Evolutionary conservation across 805 yeast genomes (phyloP), one percentile per base, ranked within the genome.

Genomic region (Yarrowia yakushimensis): DNA sequence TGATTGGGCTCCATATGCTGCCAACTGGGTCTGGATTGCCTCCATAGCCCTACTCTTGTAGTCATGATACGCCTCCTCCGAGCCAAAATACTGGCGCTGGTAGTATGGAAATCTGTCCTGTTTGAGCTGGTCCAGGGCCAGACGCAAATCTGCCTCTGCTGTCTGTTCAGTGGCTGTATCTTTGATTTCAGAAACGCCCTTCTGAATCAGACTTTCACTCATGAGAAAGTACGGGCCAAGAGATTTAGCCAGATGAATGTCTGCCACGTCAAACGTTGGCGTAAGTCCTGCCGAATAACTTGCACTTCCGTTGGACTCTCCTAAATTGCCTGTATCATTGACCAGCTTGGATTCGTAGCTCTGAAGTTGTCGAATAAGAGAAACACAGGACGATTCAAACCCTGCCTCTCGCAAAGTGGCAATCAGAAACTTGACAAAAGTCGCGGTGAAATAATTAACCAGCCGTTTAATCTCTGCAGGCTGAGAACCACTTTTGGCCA

Each of bases 231-330:
- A 61, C 2, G 73, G 71, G 37, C 77, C 78, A 10, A 88, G 68
- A 23, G 81, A 72, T n/a, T 67, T 69, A 0, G 84, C 79, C 64
- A 79, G 77, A 18, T 83, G 81, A 73, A 87, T 82, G 65, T 86
- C 89, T 0, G 77, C 66, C 1, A 85, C 62, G 36, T 79, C 76
- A 68, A 80, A 87, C 0, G 85, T 76, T 1, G 89, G 88, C 33
- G 39, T 20, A 3, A 45, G 60, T 22, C 60, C 55, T 10, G 60
- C 34, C 2, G 42, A 23, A 18, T 23, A 41, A 4, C 20, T 7
- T 7, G 33, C 48, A 3, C 33, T 36, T 5, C 23, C 27, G 36
- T 27, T 25, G 15, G 30, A 27, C 36, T 39, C 37, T 11, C 45
- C 34, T 28, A 33, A 15, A 39, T 36, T 27, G 39, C 22, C 31